Conservation (phyloP, 352 stramenopile species). For the Hyaloperonospora arabidopsidis region DNA sequence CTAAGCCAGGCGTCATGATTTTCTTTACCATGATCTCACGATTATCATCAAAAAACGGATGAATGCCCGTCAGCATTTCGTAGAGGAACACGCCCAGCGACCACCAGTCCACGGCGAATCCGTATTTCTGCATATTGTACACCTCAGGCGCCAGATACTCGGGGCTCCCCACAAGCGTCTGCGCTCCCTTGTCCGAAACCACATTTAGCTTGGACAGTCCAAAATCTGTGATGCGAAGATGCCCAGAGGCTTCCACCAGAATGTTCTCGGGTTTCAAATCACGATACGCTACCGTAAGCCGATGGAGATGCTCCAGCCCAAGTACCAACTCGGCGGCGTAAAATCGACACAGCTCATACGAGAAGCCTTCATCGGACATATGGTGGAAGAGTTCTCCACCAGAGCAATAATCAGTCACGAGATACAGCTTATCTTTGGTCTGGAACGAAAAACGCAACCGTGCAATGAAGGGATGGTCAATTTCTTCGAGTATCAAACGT, state of each 20-base stretch:
- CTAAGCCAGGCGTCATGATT: constrained; percentile 70
- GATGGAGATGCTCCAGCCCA: constrained; percentile 93
- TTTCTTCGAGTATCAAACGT: constrained; percentile 94
- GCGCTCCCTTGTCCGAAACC: constrained; percentile 55
- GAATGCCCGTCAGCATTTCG: constrained; percentile 86
- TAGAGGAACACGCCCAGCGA: constrained; percentile 85
- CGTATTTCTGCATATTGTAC: constrained; percentile 62
- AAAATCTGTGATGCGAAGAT: constrained; percentile 98
- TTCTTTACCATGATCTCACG: constrained; percentile 81
- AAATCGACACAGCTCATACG: constrained; percentile 77
- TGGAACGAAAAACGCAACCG: constrained; percentile 97
- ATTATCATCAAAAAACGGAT: constrained; percentile 86
- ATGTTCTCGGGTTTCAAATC: constrained; percentile 97
- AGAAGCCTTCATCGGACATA: constrained; percentile 87
- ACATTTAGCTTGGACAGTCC: constrained; percentile 72
- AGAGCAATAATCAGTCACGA: constrained; percentile 86
- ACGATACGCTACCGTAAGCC: constrained; percentile 92
- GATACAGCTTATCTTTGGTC: constrained; percentile 83
- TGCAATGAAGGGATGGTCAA: constrained; percentile 97
- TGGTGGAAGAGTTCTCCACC: constrained; percentile 97
- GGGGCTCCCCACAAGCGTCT: constrained; percentile 71
- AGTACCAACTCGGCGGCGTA: constrained; percentile 95
- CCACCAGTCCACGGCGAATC: constrained; percentile 89
- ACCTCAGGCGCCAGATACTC: constrained; percentile 89
- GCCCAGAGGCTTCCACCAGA: constrained; percentile 76